Conservation (phyloP, 495 filamentous ascomycete species). For the Aspergillus cavernicola region DNA sequence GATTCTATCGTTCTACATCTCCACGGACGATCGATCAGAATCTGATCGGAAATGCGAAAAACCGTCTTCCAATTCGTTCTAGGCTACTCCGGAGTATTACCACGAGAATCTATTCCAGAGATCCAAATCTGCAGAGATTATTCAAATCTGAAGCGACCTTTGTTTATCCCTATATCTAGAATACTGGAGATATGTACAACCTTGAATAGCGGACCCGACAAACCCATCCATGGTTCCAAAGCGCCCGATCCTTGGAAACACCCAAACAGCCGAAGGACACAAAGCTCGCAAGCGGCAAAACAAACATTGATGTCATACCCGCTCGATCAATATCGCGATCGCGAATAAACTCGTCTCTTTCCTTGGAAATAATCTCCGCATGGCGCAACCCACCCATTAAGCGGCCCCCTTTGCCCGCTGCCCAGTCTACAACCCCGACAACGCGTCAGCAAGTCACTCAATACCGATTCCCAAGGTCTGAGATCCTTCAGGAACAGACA, state of each 20-base stretch:
- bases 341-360: background rate
- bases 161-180: background rate
- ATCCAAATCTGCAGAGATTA: no score
- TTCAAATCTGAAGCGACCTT: background rate
- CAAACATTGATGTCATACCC: background rate
- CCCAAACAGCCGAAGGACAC: no score
- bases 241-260: no score
- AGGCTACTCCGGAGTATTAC: no score
- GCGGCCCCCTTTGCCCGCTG: constrained; percentile 40
- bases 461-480: no score
- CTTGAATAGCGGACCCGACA: background rate
- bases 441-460: constrained; percentile 11
- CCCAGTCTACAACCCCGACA: constrained; percentile 31
- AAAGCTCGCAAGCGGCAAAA: background rate
- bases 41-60: no score
- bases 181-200: background rate
- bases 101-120: no score
- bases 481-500: no score
- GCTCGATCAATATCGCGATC: background rate
- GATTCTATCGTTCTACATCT: background rate
- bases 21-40: background rate
- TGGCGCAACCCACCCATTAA: no score
- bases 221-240: constrained; percentile 3
- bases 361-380: background rate
- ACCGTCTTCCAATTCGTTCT: background rate